phyloP scores from a whole-genome alignment of 208 protist species.

The Blastocrithidia nonstop region DNA sequence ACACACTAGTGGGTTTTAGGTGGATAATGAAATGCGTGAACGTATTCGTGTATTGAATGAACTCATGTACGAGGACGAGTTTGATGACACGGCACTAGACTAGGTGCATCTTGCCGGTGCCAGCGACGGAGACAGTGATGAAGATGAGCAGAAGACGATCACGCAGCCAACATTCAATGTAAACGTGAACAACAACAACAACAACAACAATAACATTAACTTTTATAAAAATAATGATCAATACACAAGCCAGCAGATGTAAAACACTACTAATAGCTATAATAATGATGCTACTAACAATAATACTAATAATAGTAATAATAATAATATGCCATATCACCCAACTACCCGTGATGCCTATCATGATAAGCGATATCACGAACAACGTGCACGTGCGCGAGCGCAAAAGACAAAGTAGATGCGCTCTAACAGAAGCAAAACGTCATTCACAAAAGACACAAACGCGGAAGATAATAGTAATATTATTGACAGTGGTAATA shows the following conservation, averaged over 20 bases:
- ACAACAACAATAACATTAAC: constrained; percentile 5
- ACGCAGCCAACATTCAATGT: not conserved
- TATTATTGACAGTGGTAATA: not conserved
- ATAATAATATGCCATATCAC: constrained; percentile 1
- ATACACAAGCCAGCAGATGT: not conserved
- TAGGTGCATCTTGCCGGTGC: constrained; percentile 8
- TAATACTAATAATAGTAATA: not conserved
- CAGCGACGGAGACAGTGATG: constrained; percentile 2
- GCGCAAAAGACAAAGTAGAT: constrained; percentile 22
- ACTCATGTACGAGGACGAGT: constrained; percentile 83
- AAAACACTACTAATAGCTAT: not conserved
- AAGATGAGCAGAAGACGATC: constrained; percentile 2
- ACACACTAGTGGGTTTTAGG: constrained; percentile 35
- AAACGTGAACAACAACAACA: not conserved
- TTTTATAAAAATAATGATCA: not conserved
- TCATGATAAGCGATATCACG: constrained; percentile 60
- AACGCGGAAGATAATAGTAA: constrained; percentile 4
- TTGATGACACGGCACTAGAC: constrained; percentile 59
- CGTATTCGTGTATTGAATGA: constrained; percentile 74
- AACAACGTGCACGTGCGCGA: constrained; percentile 26
- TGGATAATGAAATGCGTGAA: constrained; percentile 64
- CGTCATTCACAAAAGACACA: not conserved
- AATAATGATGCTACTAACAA: not conserved
- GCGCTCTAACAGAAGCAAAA: constrained; percentile 8
- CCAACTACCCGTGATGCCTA: constrained; percentile 54